phyloP scores from a whole-genome alignment of 2,329 filamentous ascomycete species.

The Onygena corvina region DNA sequence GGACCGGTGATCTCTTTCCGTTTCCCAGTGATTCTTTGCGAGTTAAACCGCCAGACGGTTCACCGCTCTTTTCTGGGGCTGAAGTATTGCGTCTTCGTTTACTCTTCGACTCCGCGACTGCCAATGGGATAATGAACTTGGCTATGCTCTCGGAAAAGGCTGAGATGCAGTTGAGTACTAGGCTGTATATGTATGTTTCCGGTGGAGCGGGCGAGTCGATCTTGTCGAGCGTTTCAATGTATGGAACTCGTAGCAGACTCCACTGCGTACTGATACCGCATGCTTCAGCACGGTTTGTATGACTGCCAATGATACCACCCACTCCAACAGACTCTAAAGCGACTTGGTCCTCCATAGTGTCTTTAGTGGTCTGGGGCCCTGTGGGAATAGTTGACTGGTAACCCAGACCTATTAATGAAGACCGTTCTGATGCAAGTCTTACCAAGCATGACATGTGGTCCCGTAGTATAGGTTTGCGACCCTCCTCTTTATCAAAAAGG shows the following conservation, averaged over 20 bases:
- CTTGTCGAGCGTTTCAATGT: conserved; percentile 91
- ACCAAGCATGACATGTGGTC: conserved; percentile 80
- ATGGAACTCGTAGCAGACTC: conserved; percentile 77
- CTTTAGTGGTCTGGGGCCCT: conserved; percentile 44
- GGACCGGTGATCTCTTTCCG: conserved; percentile 29
- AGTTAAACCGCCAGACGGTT: conserved; percentile 19
- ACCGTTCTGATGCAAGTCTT: conserved; percentile 83
- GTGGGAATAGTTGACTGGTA: conserved; percentile 76
- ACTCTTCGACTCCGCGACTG: conserved; percentile 59
- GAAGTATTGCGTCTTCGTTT: conserved; percentile 35
- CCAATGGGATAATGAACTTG: conserved; percentile 83
- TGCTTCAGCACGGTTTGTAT: conserved; percentile 53
- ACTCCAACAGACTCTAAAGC: conserved; percentile 80
- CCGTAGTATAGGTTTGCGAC: conserved; percentile 63
- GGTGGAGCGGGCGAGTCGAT: conserved; percentile 69
- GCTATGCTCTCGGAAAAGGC: conserved; percentile 84
- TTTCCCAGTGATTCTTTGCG: conserved; percentile 20
- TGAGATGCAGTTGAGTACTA: conserved; percentile 79
- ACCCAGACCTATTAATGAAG: conserved; percentile 73
- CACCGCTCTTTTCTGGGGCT: conserved; percentile 25
- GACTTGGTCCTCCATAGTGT: conserved; percentile 62
- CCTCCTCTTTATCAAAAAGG: conserved; percentile 62
- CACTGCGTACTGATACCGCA: conserved; percentile 77
- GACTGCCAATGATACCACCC: conserved; percentile 70
- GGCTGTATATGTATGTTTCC: conserved; percentile 85